A percentile compares a stretch with the other conserved stretches of the same genome.
These are phyloP conservation scores for Allium fistulosum DNA, from an alignment of 106 monocot genomes.

Conservation along the genomic window DNA sequence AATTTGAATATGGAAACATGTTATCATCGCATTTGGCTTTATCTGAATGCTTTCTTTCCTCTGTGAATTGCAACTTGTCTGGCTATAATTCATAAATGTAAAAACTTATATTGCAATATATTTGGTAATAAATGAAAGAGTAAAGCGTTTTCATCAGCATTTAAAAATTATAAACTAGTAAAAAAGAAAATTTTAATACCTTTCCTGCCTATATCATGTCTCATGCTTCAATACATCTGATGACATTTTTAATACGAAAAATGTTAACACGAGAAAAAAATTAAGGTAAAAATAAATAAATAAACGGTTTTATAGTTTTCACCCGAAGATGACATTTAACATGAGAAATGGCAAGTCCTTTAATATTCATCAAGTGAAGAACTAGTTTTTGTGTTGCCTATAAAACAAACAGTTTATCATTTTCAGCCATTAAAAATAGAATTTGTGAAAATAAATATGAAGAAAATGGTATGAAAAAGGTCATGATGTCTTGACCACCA, in stretches of 20 bases:
- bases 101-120: background rate
- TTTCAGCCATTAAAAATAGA: background rate
- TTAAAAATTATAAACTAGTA: background rate
- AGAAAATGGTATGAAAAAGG: background rate
- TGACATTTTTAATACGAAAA: background rate
- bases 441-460: background rate
- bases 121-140: background rate
- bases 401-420: conserved; percentile 12
- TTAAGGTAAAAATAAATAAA: background rate
- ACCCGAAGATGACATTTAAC: conserved; percentile 99
- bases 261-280: background rate
- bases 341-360: conserved; percentile 86
- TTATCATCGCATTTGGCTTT: conserved; percentile 20
- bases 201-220: conserved; percentile 60
- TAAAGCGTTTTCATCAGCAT: background rate
- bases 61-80: background rate
- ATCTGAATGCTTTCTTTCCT: conserved; percentile 24
- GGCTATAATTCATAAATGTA: too few species aligned
- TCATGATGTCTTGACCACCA: conserved; percentile 69
- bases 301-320: background rate
- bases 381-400: conserved; percentile 88
- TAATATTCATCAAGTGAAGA: conserved; percentile 86
- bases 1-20: conserved; percentile 25
- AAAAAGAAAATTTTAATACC: conserved; percentile 15
- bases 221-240: conserved; percentile 96